Conservation (phyloP, 1,284 basidiomycete genomes). For the Cerioporus squamosus region DNA sequence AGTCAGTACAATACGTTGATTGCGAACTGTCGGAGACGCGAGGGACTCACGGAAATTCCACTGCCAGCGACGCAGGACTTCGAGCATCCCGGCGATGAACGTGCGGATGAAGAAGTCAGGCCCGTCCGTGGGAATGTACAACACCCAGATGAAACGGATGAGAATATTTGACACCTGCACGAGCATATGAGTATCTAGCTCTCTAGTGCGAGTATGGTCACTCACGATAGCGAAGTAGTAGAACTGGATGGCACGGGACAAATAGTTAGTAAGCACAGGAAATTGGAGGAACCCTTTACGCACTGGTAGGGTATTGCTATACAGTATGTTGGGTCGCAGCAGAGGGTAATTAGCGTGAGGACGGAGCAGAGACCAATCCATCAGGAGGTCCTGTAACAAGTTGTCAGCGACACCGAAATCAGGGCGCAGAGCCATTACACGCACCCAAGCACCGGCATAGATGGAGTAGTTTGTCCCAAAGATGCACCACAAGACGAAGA, state of each 20-base stretch:
- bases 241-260: constrained; percentile 43
- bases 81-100: constrained; percentile 75
- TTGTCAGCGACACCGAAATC: not conserved
- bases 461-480: constrained; percentile 65
- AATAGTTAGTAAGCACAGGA: not conserved
- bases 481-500: constrained; percentile 70
- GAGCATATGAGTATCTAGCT: not conserved
- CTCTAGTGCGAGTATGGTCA: not conserved
- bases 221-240: constrained; percentile 78
- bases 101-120: constrained; percentile 59
- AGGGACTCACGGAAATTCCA: constrained; percentile 85
- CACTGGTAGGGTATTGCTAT: constrained; percentile 62
- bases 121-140: constrained; percentile 69
- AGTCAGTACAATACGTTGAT: not conserved
- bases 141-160: constrained; percentile 82
- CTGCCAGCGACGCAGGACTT: constrained; percentile 82
- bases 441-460: constrained; percentile 83
- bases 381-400: constrained; percentile 63
- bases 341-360: constrained; percentile 62
- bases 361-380: constrained; percentile 84
- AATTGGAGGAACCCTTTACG: constrained; percentile 30
- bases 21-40: not conserved
- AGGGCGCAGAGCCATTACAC: constrained; percentile 24
- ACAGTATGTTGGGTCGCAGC: constrained; percentile 78
- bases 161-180: constrained; percentile 70